These are phyloP conservation scores for Maudiozyma serrabonitensis DNA, from an alignment of 805 yeast species.

Conservation along the genomic window DNA sequence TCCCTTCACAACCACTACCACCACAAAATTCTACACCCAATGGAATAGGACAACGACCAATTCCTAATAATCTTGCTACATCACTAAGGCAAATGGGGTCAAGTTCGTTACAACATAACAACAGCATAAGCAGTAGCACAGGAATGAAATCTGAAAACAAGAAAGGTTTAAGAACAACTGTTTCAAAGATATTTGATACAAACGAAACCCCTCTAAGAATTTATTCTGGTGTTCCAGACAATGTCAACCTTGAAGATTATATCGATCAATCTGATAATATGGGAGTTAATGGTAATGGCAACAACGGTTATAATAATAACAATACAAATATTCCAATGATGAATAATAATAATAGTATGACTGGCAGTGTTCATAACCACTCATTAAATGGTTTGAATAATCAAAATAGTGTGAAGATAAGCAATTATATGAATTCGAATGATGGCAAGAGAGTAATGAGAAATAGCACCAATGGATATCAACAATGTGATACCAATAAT, in stretches of 20 bases:
- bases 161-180: constrained; percentile 49
- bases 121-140: background rate
- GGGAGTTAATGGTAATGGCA: constrained; percentile 3
- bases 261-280: constrained; percentile 32
- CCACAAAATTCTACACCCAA: background rate
- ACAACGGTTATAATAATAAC: background rate
- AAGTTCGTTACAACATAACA: background rate
- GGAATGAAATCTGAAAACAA: constrained; percentile 8
- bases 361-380: background rate
- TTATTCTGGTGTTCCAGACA: constrained; percentile 63
- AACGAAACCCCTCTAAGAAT: constrained; percentile 65
- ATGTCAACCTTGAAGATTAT: constrained; percentile 37
- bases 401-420: constrained; percentile 5
- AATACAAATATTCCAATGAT: constrained; percentile 1
- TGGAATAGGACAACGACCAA: background rate
- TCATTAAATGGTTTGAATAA: background rate
- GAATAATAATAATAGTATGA: background rate
- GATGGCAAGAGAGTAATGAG: constrained; percentile 4
- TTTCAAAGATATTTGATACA: constrained; percentile 63
- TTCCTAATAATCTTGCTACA: constrained; percentile 9
- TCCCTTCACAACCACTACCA: constrained; percentile 2
- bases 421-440: constrained; percentile 1
- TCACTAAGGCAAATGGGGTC: constrained; percentile 11
- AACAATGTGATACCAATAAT: background rate
- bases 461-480: background rate